Percentiles rank a stretch among this genome's conserved stretches.
phyloP scores from a whole-genome alignment of 768 basidiomycete genomes.

The Macrocybe gigantea region DNA sequence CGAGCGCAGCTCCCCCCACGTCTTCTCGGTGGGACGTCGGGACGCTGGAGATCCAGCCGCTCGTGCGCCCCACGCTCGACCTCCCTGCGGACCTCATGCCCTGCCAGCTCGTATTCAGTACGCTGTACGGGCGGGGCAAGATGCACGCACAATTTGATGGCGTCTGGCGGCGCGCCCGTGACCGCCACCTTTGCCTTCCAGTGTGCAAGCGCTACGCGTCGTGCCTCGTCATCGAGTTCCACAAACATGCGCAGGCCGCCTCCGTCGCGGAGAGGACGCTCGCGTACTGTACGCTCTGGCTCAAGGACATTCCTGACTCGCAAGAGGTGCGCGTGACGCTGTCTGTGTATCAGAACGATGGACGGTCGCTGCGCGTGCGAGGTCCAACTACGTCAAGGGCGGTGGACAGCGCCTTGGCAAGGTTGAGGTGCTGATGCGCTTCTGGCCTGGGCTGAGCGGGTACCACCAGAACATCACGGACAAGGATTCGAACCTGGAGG shows the following conservation, averaged over 20 bases:
- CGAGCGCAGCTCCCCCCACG: conserved; percentile 50
- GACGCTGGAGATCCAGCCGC: conserved; percentile 46
- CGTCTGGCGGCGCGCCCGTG: conserved; percentile 28
- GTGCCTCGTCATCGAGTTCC: conserved; percentile 32
- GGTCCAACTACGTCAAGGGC: conserved; percentile 18
- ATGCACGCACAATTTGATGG: conserved; percentile 21
- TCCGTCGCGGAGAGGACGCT: conserved; percentile 27
- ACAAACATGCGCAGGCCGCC: conserved; percentile 14
- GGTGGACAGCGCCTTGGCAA: conserved; percentile 20
- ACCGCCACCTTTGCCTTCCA: conserved; percentile 26
- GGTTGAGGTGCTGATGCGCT: conserved; percentile 30
- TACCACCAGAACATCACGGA: conserved; percentile 31
- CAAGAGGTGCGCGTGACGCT: conserved; percentile 22
- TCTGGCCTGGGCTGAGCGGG: conserved; percentile 36
- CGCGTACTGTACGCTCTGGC: conserved; percentile 34
- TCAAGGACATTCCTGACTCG: conserved; percentile 35
- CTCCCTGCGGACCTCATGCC: conserved; percentile 28
- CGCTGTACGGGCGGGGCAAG: conserved; percentile 29
- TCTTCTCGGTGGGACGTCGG: conserved; percentile 64
- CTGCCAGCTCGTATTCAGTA: conserved; percentile 36
- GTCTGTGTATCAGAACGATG: conserved; percentile 19
- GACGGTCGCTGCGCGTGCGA: conserved; percentile 16
- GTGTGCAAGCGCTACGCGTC: conserved; percentile 35
- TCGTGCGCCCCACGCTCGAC: conserved; percentile 21
- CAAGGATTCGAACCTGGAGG: conserved; percentile 26